A percentile compares a stretch with the other conserved stretches of the same genome.
Evolutionary conservation across 2,329 filamentous ascomycete genomes (phyloP).

Genomic region (Exophiala spinifera): DNA sequence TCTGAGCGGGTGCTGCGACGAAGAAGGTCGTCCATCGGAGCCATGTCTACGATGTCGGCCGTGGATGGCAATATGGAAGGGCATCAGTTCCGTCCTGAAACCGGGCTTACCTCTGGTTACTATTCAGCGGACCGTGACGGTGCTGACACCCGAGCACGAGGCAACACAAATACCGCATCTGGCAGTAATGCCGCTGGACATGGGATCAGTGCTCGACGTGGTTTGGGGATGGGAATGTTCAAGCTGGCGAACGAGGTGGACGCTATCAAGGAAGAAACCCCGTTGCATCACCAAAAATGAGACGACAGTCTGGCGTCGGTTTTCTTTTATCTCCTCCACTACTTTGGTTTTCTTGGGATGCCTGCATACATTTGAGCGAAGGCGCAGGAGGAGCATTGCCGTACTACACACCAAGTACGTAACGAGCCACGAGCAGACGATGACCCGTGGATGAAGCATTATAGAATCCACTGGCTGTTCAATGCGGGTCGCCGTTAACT

Average conservation of each 20-base stretch:
- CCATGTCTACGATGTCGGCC: constrained; percentile 18
- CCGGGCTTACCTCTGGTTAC: constrained; percentile 18
- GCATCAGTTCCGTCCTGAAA: constrained; percentile 22
- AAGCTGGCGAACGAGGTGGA: constrained; percentile 13
- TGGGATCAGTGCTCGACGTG: constrained; percentile 11
- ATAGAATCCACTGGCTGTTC: too few relatives aligned
- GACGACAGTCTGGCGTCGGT: neutral
- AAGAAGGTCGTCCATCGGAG: constrained; percentile 18
- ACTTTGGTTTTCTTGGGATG: neutral
- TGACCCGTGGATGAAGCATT: too few relatives aligned
- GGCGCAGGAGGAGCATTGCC: constrained; percentile 11
- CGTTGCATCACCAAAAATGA: neutral
- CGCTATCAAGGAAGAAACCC: constrained; percentile 16
- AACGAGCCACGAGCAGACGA: too few relatives aligned
- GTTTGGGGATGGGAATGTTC: constrained; percentile 15
- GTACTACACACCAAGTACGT: too few relatives aligned
- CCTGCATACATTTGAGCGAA: constrained; percentile 11
- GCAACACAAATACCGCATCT: constrained; percentile 18
- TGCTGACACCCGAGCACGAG: constrained; percentile 8
- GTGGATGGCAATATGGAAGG: constrained; percentile 23
- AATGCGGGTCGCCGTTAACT: too few relatives aligned
- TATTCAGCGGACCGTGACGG: constrained; percentile 1
- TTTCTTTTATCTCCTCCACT: neutral
- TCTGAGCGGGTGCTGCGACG: constrained; percentile 25
- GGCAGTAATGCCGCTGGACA: constrained; percentile 7